Evolutionary conservation across 176 grass and related monocot genomes (phyloP), one percentile per base, ranked within the genome.

Genomic region (Coix lacrymajobi): DNA sequence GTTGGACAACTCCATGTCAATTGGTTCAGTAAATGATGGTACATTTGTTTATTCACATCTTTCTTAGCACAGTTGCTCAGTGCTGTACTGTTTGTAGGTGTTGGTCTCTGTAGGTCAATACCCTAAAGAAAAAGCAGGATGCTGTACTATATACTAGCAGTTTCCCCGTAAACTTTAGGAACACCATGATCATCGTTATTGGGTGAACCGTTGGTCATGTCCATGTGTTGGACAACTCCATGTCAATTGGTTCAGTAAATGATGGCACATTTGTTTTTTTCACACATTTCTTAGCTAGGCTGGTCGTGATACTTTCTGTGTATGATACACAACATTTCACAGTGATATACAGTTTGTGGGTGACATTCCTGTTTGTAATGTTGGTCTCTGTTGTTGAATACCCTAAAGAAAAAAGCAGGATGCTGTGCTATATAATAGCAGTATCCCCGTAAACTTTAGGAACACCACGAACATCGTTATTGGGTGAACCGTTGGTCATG

Each of bases 231-330:
- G 62, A 79, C 79, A 70, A 44, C 83, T 58, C 80, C 71, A 84
- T 90, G 87, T 79, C 78, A 71, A 77, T 87, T 84, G 91, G 89
- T 97, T 97, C 94, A 97, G 87, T 94, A 84, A 94, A 92, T 81
- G 79, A 76, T 85, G 93, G 20, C 57, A 90, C 82, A 90, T 92
- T 87, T 65, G 10, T n/a, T 69, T 36, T 36, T 16, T 39, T 5
- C 7, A 11, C 9, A 24, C 19, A 60, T 2, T 37, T 76, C 0
- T 36, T 12, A 51, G 30, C 16, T 32, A 32, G 1, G 22, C 0
- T 41, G 40, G 11, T 41, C 3, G 40, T 12, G 11, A 43, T 0
- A 31, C 0, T 2, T 62, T 24, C 11, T 41, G 9, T 39, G 7
- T 39, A 39, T 10, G 38, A 39, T 39, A 39, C 38, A 39, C 38